These are phyloP conservation scores for Cyclotella choctawhatcheeana DNA, from an alignment of 108 stramenopile genomes.

Conservation along the genomic window DNA sequence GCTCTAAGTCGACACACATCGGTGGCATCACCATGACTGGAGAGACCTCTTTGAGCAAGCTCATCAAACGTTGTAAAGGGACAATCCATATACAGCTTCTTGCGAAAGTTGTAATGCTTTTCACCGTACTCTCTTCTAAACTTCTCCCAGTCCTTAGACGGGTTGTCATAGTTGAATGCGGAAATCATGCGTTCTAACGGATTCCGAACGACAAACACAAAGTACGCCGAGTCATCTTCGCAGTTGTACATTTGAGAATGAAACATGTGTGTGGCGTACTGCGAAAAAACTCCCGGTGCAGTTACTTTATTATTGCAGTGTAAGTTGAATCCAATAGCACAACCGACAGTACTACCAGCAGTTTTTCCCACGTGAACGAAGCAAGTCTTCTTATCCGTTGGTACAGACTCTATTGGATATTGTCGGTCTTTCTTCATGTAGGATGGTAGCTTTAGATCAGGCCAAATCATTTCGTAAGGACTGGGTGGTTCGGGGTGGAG, in stretches of 20 bases:
- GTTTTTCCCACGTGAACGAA: slow-evolving; percentile 31
- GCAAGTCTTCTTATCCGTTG: slow-evolving; percentile 9
- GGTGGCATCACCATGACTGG: slow-evolving; percentile 5
- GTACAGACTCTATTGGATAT: slow-evolving; percentile 13
- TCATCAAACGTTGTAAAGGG: neutral
- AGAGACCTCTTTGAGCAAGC: slow-evolving; percentile 12
- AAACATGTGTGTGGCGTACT: slow-evolving; percentile 25
- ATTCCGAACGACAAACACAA: slow-evolving; percentile 39
- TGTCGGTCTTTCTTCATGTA: slow-evolving; percentile 33
- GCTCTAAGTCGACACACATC: slow-evolving; percentile 13
- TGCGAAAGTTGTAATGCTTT: neutral
- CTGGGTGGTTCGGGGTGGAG: neutral
- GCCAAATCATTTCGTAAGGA: slow-evolving; percentile 28
- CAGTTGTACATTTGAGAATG: slow-evolving; percentile 36
- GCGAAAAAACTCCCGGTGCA: slow-evolving; percentile 17
- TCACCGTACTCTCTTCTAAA: neutral
- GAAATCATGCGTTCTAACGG: slow-evolving; percentile 35
- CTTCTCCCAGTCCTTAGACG: slow-evolving; percentile 2
- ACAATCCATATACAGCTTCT: slow-evolving; percentile 13
- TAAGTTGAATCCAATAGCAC: slow-evolving; percentile 21
- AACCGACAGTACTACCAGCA: slow-evolving; percentile 37
- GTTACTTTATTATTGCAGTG: slow-evolving; percentile 14
- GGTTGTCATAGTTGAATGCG: slow-evolving; percentile 37
- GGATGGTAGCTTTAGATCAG: slow-evolving; percentile 13
- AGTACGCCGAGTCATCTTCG: slow-evolving; percentile 32